phyloP scores from a whole-genome alignment of 306 rosid species.

The peach (Prunus persica) region DNA sequence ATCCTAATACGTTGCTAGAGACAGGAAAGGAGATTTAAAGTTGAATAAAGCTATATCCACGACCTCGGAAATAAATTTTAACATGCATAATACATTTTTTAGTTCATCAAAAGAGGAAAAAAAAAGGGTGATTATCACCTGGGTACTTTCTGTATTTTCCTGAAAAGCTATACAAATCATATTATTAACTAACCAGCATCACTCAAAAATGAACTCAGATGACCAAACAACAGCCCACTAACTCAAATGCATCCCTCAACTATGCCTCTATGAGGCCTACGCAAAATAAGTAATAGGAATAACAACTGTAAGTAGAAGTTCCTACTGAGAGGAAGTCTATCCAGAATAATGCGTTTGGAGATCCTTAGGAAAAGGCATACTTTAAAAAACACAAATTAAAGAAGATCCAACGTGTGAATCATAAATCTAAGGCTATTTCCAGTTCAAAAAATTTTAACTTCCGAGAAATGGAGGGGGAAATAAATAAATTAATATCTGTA shows the following conservation, averaged over 20 bases:
- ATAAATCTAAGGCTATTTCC: conserved; percentile 8
- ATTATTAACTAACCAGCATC: not conserved
- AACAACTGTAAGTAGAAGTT: no score
- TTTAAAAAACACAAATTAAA: not conserved
- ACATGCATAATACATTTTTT: not conserved
- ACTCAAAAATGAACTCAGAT: not conserved
- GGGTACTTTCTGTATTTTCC: not conserved
- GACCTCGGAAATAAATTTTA: not conserved
- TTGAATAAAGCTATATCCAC: not conserved
- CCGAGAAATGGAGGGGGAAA: not conserved
- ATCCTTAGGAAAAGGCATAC: no score
- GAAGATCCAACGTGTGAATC: not conserved
- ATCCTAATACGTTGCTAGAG: not conserved
- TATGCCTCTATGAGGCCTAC: not conserved
- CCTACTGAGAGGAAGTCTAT: no score
- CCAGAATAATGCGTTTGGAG: no score
- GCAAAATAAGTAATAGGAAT: not conserved
- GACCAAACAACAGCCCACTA: conserved; percentile 1
- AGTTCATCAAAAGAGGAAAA: not conserved
- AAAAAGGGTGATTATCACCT: not conserved
- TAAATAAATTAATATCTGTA: not conserved
- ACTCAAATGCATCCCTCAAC: conserved; percentile 1
- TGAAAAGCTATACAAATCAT: not conserved
- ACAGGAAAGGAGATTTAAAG: not conserved
- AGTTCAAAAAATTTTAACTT: conserved; percentile 9